Evolutionary conservation across 208 protist species (phyloP).

Genomic region (Leishmania turanica): DNA sequence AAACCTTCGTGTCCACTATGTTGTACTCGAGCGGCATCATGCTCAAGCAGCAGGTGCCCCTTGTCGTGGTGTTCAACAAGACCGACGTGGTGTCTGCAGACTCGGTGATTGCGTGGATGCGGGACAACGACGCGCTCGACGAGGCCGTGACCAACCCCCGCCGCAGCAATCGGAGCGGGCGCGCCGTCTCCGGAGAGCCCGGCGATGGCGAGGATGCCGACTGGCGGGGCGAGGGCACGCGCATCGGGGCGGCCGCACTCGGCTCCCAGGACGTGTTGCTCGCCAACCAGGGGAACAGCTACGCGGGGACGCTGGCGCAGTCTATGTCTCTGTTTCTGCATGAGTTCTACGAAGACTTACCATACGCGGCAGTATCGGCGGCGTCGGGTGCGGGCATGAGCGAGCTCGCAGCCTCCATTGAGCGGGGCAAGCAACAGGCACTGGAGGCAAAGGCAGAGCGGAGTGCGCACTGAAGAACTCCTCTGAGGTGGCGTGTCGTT

Average conservation of each 20-base stretch:
- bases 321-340: conserved; percentile 98
- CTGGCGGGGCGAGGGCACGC: conserved; percentile 20
- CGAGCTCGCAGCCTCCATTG: conserved; percentile 84
- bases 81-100: conserved; percentile 92
- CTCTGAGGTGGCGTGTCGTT: neutral
- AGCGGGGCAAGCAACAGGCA: conserved; percentile 76
- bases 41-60: conserved; percentile 98
- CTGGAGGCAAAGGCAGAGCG: conserved; percentile 35
- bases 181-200: neutral
- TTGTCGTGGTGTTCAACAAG: conserved; percentile 99
- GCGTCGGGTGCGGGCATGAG: conserved; percentile 92
- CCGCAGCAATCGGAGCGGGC: neutral
- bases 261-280: conserved; percentile 10
- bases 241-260: conserved; percentile 17
- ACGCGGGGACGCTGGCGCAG: conserved; percentile 89
- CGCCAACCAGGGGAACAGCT: conserved; percentile 41
- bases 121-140: conserved; percentile 90
- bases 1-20: conserved; percentile 99
- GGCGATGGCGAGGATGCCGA: conserved; percentile 10
- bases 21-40: conserved; percentile 98
- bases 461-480: neutral
- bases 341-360: conserved; percentile 96
- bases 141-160: conserved; percentile 62
- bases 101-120: conserved; percentile 94
- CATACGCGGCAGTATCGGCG: conserved; percentile 93